phyloP scores from a whole-genome alignment of 352 stramenopile species.

The Bremia lactucae region DNA sequence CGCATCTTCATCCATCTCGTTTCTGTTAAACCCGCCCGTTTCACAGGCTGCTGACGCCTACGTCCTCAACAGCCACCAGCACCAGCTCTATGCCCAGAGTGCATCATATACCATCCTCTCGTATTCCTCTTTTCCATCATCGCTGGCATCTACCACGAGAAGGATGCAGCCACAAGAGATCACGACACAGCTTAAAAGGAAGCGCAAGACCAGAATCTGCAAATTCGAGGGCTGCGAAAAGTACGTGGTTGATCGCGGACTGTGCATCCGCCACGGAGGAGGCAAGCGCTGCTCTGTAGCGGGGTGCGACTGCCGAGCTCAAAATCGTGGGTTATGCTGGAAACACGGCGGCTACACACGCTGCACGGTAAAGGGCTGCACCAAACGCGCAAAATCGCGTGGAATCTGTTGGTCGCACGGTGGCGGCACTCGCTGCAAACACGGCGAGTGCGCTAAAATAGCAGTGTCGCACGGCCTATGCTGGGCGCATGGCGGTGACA shows the following conservation, averaged over 20 bases:
- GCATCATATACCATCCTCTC: conserved; percentile 10
- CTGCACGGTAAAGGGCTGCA: conserved; percentile 40
- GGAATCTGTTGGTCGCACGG: conserved; percentile 81
- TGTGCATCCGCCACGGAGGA: conserved; percentile 72
- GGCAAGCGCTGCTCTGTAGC: conserved; percentile 60
- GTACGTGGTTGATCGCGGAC: conserved; percentile 39
- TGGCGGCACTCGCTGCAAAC: conserved; percentile 53
- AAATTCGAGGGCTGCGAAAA: conserved; percentile 35
- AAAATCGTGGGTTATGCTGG: conserved; percentile 38
- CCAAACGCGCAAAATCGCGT: conserved; percentile 61
- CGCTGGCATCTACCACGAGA: conserved; percentile 3
- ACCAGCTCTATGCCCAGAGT: conserved; percentile 1
- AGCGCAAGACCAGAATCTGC: conserved; percentile 34
- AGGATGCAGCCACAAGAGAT: conserved; percentile 7
- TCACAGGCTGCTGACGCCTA: neutral
- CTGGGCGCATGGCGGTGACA: conserved; percentile 44
- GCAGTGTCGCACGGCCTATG: conserved; percentile 38
- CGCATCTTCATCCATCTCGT: conserved; percentile 23
- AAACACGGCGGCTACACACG: conserved; percentile 34
- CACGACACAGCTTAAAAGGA: conserved; percentile 20
- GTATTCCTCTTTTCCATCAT: conserved; percentile 8
- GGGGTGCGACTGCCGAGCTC: conserved; percentile 36
- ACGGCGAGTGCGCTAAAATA: conserved; percentile 41
- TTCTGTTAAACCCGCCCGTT: conserved; percentile 23
- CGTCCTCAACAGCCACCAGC: conserved; percentile 5